phyloP scores from a whole-genome alignment of 2,329 filamentous ascomycete genomes.

The Magnaporthiopsis rhizophila region DNA sequence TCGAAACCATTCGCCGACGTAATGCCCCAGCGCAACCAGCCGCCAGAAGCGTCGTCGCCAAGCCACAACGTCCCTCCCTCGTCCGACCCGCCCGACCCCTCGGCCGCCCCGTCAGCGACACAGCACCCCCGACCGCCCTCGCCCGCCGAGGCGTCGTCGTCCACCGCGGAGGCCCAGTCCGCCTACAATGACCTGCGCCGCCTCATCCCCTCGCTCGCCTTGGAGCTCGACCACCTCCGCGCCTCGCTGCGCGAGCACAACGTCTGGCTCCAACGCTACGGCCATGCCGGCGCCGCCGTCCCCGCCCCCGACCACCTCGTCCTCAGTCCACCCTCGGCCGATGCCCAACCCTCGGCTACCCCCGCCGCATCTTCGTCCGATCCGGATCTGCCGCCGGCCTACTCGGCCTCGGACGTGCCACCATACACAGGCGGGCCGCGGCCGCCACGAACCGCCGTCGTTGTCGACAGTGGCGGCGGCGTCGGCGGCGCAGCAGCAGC shows the following conservation, averaged over 20 bases:
- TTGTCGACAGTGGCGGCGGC: constrained; percentile 4
- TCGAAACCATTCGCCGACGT: neutral
- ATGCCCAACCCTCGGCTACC: constrained; percentile 1
- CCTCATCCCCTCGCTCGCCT: constrained; percentile 19
- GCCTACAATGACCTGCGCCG: constrained; percentile 20
- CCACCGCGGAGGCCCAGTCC: constrained; percentile 9
- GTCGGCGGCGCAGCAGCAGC: too few species aligned
- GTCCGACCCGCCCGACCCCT: neutral
- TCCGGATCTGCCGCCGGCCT: constrained; percentile 17
- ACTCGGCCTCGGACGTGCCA: constrained; percentile 20
- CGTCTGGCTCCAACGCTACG: constrained; percentile 21
- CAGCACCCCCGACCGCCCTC: neutral
- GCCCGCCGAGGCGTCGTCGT: neutral
- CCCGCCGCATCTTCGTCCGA: constrained; percentile 7
- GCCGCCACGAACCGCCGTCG: neutral
- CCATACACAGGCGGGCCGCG: constrained; percentile 17
- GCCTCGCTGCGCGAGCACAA: constrained; percentile 23
- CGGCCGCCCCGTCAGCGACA: neutral
- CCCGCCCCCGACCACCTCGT: constrained; percentile 5
- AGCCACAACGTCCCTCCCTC: neutral
- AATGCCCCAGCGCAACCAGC: neutral
- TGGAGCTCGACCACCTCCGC: constrained; percentile 21
- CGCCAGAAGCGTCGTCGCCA: neutral
- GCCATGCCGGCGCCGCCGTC: constrained; percentile 12
- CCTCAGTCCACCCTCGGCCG: neutral